Percentiles rank a stretch among this genome's conserved stretches.
phyloP scores from a whole-genome alignment of 139 green algal species.

The Tetraselmis striata region DNA sequence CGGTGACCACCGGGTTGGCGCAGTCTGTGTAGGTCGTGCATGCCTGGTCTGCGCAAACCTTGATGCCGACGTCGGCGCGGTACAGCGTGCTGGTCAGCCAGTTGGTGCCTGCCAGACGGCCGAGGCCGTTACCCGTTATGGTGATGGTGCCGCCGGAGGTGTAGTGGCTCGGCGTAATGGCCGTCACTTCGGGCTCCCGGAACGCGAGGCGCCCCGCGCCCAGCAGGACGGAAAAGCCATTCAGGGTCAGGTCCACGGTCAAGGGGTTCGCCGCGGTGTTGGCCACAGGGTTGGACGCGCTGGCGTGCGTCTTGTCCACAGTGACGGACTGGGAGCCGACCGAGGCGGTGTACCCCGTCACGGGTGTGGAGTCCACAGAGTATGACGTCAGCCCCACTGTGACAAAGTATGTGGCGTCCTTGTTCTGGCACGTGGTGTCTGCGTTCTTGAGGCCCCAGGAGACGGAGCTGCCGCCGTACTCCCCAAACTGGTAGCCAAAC shows the following conservation, averaged over 20 bases:
- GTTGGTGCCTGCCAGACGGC: neutral
- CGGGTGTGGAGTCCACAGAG: neutral
- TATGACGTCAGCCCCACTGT: neutral
- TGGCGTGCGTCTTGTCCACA: neutral
- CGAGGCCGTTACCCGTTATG: constrained; percentile 4
- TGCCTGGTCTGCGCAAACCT: neutral
- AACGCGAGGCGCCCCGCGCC: neutral
- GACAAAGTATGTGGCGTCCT: neutral
- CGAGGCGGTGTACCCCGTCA: neutral
- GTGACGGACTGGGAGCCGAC: neutral
- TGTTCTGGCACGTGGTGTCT: neutral
- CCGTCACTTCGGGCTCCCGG: neutral
- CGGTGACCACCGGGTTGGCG: constrained; percentile 4
- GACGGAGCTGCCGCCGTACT: neutral
- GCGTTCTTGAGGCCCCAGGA: neutral
- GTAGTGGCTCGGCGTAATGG: neutral
- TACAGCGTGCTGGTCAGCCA: constrained; percentile 5
- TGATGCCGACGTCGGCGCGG: constrained; percentile 1
- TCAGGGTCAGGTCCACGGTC: neutral
- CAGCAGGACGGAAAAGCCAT: neutral
- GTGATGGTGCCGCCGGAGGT: constrained; percentile 8
- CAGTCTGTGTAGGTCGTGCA: constrained; percentile 4
- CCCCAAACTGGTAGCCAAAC: neutral
- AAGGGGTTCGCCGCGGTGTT: neutral
- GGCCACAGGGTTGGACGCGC: neutral